Evolutionary conservation across 768 basidiomycete genomes (phyloP), one percentile per base, ranked within the genome.

Genomic region (Cystofilobasidium ferigula): DNA sequence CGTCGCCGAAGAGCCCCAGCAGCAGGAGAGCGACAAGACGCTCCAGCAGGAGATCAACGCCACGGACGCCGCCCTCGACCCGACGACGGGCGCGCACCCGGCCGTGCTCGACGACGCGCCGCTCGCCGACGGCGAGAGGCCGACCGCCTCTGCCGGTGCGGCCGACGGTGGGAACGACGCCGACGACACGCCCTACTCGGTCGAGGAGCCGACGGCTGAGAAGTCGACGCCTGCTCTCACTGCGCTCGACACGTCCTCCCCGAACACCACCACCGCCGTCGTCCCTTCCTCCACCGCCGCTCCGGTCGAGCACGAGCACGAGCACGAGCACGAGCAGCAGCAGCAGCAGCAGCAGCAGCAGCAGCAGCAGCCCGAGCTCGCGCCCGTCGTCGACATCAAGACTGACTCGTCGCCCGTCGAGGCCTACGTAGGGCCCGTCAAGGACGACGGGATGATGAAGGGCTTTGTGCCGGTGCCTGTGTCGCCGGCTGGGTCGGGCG

Each of bases 71-170:
- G 48, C n/a, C 3, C 48, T 51, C 24, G 48, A 51, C 48, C 48
- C 48, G n/a, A 51, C 48, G 24, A 51, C 48, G 8, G 48, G 48
- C n/a, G 48, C 48, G 9, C 48, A 51, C 48, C 48, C 48, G n/a
- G 9, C 48, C 20, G 48, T 26, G 6, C 48, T 51, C 9, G 48
- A 51, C 48, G 48, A 51, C 12, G 48, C 9, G 9, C 13, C 24
- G 10, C n/a, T 4, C 48, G 48, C 20, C 42, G 42, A 7, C 42
- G 20, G 4, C 42, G 42, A 7, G n/a, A n/a, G n/a, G n/a, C n/a
- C n/a, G n/a, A n/a, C n/a, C n/a, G n/a, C n/a, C n/a, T n/a, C n/a
- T n/a, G n/a, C n/a, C n/a, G n/a, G n/a, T n/a, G n/a, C n/a, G n/a
- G n/a, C n/a, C n/a, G n/a, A n/a, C n/a, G n/a, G n/a, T n/a, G n/a